Conservation (phyloP, 176 grass and related monocot genomes). For the Triticum turgidum region DNA sequence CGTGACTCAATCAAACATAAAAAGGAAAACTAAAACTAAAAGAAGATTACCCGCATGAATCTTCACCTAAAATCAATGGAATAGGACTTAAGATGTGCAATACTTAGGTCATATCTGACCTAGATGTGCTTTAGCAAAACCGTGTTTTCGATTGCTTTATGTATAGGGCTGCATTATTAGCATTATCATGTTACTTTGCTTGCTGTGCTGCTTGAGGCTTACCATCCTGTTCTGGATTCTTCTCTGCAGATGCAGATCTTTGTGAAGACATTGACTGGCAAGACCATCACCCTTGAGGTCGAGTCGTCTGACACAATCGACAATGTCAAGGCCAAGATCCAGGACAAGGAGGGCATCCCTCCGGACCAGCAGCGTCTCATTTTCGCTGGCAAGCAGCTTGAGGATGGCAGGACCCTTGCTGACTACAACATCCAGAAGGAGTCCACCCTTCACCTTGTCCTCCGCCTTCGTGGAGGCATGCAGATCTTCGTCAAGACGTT, state of each 20-base stretch:
- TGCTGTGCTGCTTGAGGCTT: neutral
- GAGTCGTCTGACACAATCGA: neutral
- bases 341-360: constrained; percentile 89
- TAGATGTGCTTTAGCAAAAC: too few species aligned
- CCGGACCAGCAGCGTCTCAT: constrained; percentile 82
- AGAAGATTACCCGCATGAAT: too few species aligned
- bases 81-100: too few species aligned
- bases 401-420: constrained; percentile 61
- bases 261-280: neutral
- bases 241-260: neutral
- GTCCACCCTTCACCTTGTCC: constrained; percentile 65
- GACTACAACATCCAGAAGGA: constrained; percentile 92
- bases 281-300: neutral
- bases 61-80: too few species aligned
- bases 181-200: too few species aligned
- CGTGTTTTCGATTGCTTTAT: too few species aligned
- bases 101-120: too few species aligned
- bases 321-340: constrained; percentile 40
- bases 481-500: constrained; percentile 77
- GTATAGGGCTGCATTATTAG: too few species aligned
- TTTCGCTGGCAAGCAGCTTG: constrained; percentile 64
- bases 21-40: too few species aligned
- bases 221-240: neutral
- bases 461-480: constrained; percentile 40
- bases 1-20: too few species aligned